Conservation (phyloP, 805 yeast genomes). For the Myxozyma neotropica region DNA sequence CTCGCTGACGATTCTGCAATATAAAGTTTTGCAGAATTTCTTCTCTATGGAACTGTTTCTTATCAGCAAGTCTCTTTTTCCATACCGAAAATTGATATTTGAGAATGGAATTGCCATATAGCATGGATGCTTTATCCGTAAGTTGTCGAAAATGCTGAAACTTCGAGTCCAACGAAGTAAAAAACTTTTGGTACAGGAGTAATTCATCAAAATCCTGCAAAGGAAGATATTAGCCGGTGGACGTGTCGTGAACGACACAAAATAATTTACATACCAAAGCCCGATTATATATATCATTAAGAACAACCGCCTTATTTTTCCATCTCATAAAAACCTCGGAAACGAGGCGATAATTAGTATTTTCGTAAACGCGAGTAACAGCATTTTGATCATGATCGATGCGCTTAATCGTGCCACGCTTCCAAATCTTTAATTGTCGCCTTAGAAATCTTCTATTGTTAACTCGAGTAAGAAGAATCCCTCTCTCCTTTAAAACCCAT, state of each 20-base stretch:
- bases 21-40: neutral
- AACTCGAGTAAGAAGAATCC: constrained; percentile 11
- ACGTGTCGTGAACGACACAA: too few relatives aligned
- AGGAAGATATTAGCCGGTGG: neutral
- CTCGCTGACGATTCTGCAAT: neutral
- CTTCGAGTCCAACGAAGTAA: neutral
- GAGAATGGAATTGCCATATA: neutral
- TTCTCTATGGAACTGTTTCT: neutral
- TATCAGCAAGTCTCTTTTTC: neutral
- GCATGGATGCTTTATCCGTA: neutral
- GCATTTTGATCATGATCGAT: constrained; percentile 6
- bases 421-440: constrained; percentile 10
- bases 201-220: neutral
- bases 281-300: neutral
- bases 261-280: constrained; percentile 15
- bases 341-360: constrained; percentile 14
- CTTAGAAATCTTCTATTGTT: constrained; percentile 1
- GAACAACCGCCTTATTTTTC: neutral
- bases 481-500: constrained; percentile 28
- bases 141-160: neutral
- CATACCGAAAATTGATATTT: neutral
- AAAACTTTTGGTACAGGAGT: neutral
- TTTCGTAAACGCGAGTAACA: constrained; percentile 3
- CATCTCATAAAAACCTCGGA: neutral
- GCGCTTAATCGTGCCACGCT: neutral